Base-by-base conservation (phyloP, 805 yeast species). In the Yamadazyma insecticola region DNA sequence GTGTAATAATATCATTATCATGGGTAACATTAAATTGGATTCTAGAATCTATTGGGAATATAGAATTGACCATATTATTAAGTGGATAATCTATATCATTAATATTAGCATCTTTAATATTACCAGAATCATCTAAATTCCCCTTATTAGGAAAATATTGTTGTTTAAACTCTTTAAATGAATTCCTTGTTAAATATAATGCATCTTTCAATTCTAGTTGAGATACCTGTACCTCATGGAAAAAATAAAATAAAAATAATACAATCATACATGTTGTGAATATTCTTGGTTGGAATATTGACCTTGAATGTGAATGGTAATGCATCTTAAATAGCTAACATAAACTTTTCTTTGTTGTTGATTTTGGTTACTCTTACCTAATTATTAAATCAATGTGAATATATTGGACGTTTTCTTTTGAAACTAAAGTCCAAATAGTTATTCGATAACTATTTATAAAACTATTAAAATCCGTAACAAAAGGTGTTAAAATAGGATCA, bases 11-110 rank as follows among this genome's bases (percentile, higher is more conserved):
- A 29, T 49, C 45, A 7, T 29, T 38, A 16, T 36, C 30, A 13
- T 23, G 27, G 5, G 63, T 41, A 2, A 44, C 39, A 39, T 63
- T 61, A 39, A 50, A 55, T 16, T 48, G 39, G n/a, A 65, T 43
- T 8, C 47, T 28, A 29, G 63, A 48, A 39, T 65, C 70, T 13
- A 65, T 51, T 11, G 72, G 72, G 39, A 65, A 62, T n/a, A 64
- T 51, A 13, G 67, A 53, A 43, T 59, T 60, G 31, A 64, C 50
- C 29, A 63, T 53, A 30, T 45, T 51, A 33, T 53, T 55, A 15
- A 59, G 41, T 3, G 65, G 65, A 34, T 55, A 50, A 29, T 60
- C 63, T 18, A 47, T 32, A 16, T 51, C 57, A n/a, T 5, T 5
- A 27, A 6, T 3, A 16, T 16, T 19, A 8, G 10, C 22, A 9